These are phyloP conservation scores for Recurvomyces mirabilis DNA, from an alignment of 495 filamentous ascomycete genomes.

Conservation along the genomic window DNA sequence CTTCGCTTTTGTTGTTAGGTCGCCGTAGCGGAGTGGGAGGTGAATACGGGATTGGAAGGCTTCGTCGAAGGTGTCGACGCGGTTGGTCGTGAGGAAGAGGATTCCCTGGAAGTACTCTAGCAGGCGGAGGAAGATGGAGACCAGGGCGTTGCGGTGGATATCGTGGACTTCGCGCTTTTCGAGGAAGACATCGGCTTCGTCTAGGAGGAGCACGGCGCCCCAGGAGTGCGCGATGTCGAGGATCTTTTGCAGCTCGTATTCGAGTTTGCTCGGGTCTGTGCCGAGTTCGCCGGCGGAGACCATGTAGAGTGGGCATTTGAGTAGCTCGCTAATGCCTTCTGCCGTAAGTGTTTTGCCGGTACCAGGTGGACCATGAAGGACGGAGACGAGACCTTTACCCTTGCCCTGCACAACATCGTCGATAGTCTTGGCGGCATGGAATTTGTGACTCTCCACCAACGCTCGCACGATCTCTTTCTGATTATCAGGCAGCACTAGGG, in stretches of 20 bases:
- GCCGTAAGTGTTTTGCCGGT: conserved; percentile 86
- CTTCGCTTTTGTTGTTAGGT: conserved; percentile 63
- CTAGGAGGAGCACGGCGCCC: conserved; percentile 51
- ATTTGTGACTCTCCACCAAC: conserved; percentile 70
- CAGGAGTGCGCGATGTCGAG: conserved; percentile 79
- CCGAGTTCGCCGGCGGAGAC: conserved; percentile 74
- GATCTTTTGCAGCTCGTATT: conserved; percentile 71
- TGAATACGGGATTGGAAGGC: conserved; percentile 61
- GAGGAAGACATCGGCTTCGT: conserved; percentile 39
- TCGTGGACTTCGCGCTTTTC: conserved; percentile 35
- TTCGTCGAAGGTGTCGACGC: conserved; percentile 61
- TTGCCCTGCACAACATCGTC: conserved; percentile 76
- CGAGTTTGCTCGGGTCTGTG: conserved; percentile 64
- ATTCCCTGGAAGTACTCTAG: conserved; percentile 69
- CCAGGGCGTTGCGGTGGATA: conserved; percentile 36
- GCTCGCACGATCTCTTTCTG: conserved; percentile 75
- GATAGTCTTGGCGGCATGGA: conserved; percentile 69
- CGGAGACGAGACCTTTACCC: conserved; percentile 61
- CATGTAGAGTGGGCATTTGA: conserved; percentile 76
- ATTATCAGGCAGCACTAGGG: conserved; percentile 60
- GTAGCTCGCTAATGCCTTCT: conserved; percentile 73
- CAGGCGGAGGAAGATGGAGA: conserved; percentile 35
- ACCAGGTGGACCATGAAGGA: conserved; percentile 62
- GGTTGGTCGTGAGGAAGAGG: conserved; percentile 71
- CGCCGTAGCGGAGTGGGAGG: conserved; percentile 67